A percentile compares a stretch with the other conserved stretches of the same genome.
Conservation (phyloP, 2,329 filamentous ascomycete species). For the Gyromitra esculenta region DNA sequence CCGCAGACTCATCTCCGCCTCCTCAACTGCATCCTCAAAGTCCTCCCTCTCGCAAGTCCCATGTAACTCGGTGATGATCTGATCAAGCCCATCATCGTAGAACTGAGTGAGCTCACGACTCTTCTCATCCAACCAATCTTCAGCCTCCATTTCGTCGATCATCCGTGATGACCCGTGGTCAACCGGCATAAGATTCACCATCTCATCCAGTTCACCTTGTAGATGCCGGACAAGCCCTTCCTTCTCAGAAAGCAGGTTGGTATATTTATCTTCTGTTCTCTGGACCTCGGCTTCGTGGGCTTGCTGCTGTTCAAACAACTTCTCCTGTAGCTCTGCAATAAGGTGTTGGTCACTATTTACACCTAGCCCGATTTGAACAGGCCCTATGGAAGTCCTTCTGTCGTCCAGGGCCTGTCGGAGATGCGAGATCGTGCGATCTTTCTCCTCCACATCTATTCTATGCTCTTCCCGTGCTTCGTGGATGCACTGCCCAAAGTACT, state of each 20-base stretch:
- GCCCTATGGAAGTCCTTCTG: not conserved
- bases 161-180: slow-evolving; percentile 53
- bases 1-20: slow-evolving; percentile 52
- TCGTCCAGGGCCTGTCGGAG: slow-evolving; percentile 27
- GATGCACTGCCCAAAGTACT: slow-evolving; percentile 26
- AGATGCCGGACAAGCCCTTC: slow-evolving; percentile 52
- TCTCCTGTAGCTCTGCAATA: slow-evolving; percentile 37
- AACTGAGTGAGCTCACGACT: slow-evolving; percentile 49
- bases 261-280: slow-evolving; percentile 46
- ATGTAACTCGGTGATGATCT: slow-evolving; percentile 54
- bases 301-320: slow-evolving; percentile 44
- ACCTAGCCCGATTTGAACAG: not conserved
- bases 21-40: slow-evolving; percentile 52
- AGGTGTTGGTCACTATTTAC: slow-evolving; percentile 15
- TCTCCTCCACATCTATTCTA: slow-evolving; percentile 37
- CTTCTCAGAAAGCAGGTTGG: slow-evolving; percentile 46
- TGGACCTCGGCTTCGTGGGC: slow-evolving; percentile 31
- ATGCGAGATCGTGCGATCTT: slow-evolving; percentile 43
- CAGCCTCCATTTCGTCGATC: slow-evolving; percentile 49
- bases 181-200: slow-evolving; percentile 54
- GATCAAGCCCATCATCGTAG: slow-evolving; percentile 52
- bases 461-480: slow-evolving; percentile 21
- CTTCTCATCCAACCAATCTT: slow-evolving; percentile 53
- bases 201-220: slow-evolving; percentile 54
- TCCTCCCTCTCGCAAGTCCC: slow-evolving; percentile 49